Evolutionary conservation across 2,329 filamentous ascomycete species (phyloP), one percentile per base, ranked within the genome.

Genomic region (Sporothrix protearum): DNA sequence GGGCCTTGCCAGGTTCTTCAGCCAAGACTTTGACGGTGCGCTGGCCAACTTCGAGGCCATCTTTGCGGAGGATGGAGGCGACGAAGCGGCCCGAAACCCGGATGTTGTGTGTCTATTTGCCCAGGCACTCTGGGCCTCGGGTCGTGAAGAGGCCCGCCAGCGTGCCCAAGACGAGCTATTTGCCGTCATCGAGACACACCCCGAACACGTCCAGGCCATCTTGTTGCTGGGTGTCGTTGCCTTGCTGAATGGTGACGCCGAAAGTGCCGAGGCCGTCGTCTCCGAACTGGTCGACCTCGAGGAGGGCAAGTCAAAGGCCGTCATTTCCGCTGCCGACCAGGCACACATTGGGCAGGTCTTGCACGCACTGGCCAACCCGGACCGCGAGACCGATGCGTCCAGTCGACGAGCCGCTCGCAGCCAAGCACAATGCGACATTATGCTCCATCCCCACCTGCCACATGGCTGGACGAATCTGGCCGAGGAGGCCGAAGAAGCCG

Each of bases 111-210:
- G 94, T 77, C 85, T 97, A 14, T 85, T 98, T 14, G 92, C 94
- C 0, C 93, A 98, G 80, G 92, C 98, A 0, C 85, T 98, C 0
- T 99, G 96, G 95, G 94, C 94, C 0, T 93, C 93, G 75, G 94
- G 92, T 9, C 89, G 89, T 0, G 88, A 91, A 7, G 85, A 89
- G 0, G 92, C 94, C 71, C 88, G 91, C 63, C 88, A 90, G 67
- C 89, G 92, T 73, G 94, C 95, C 19, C 87, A 93, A 3, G 89
- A 92, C 69, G 88, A 92, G 74, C 85, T 99, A 0, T 95, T 97
- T 77, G 89, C 90, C 16, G 90, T 92, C 47, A 90, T 97, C 14
- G 92, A 94, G 76, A 86, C 84, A 68, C 83, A 91, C 67, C 88
- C 92, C 0, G 87, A 89, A 0, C 94, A 98, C 75, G 87, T 97